A percentile compares a stretch with the other conserved stretches of the same genome.
These are phyloP conservation scores for Globisporangium viniferum DNA, from an alignment of 352 stramenopile species.

Conservation along the genomic window DNA sequence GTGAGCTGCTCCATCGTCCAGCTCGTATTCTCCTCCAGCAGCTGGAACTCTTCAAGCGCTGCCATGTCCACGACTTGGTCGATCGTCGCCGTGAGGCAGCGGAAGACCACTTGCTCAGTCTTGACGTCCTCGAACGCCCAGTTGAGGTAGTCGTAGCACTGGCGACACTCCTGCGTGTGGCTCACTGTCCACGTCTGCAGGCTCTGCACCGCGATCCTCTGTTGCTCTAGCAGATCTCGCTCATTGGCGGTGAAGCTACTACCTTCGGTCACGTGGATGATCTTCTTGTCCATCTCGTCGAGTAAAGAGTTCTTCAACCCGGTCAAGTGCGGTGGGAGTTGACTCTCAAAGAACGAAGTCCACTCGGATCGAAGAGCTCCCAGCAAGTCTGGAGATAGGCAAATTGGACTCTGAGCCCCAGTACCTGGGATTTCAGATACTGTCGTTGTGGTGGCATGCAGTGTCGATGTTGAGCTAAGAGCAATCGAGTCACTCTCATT, in stretches of 20 bases:
- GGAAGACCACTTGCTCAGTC: conserved; percentile 26
- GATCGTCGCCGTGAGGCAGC: conserved; percentile 25
- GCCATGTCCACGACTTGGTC: conserved; percentile 28
- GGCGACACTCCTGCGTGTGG: conserved; percentile 46
- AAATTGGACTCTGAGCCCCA: background rate
- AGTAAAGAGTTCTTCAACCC: conserved; percentile 20
- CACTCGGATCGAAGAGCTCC: conserved; percentile 1
- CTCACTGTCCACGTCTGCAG: conserved; percentile 41
- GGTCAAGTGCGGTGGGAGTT: conserved; percentile 9
- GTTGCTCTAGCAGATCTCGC: conserved; percentile 5
- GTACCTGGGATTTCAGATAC: background rate
- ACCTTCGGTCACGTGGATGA: background rate
- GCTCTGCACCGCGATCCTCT: conserved; percentile 15
- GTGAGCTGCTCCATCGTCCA: background rate
- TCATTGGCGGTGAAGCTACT: conserved; percentile 3
- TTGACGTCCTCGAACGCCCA: conserved; percentile 34
- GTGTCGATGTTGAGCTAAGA: background rate
- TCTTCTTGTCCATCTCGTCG: conserved; percentile 7
- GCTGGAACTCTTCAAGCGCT: conserved; percentile 17
- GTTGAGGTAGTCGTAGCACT: conserved; percentile 53
- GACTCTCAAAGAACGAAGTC: conserved; percentile 3
- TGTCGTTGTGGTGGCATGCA: background rate
- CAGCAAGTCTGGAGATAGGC: background rate
- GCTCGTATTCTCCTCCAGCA: conserved; percentile 13
- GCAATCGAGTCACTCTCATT: background rate